Evolutionary conservation across 2,329 filamentous ascomycete species (phyloP), one percentile per base, ranked within the genome.

Genomic region (Bipolaris cookei): DNA sequence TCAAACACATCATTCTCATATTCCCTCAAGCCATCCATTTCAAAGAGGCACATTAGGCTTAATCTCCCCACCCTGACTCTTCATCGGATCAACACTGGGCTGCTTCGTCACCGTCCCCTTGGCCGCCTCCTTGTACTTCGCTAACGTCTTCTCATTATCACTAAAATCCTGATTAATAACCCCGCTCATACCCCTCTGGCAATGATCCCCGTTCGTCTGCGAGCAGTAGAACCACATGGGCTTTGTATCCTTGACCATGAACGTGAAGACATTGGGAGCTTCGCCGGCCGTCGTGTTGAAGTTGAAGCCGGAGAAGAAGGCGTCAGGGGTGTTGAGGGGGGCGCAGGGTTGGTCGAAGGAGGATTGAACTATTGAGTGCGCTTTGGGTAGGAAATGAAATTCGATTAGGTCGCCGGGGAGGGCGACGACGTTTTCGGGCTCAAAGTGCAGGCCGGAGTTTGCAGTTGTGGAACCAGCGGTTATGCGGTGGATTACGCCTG

Each of bases 221-320:
- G 84, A 85, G 78, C 90, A 93, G 81, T 89, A 93, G 60, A 90
- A 78, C 90, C 90, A 94, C 66, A 92, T 81, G n/a, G 90, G 90
- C 28, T 83, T 86, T 44, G 83, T 86, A 75, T 85, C 81, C 70
- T 87, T 86, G 71, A 94, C 79, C 72, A 81, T 81, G 66, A 93
- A 79, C 52, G 86, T 89, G 77, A 88, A 94, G 47, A 87, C 86
- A 8, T 53, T 67, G 2, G 47, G 43, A 1, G 70, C 61, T 50
- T 73, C 68, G 42, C 67, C 65, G 3, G 50, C 43, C 1, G 41
- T 37, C 13, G 67, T 81, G 30, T 86, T 85, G 62, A 86, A 85
- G 76, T 86, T 82, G 80, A 85, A 89, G 61, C 88, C 88, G 5
- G 78, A 79, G 65, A 84, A 88, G 77, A 92, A 79, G 59, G 79